Base-by-base conservation (phyloP, 441 rosid species). In the Populus trichocarpa region DNA sequence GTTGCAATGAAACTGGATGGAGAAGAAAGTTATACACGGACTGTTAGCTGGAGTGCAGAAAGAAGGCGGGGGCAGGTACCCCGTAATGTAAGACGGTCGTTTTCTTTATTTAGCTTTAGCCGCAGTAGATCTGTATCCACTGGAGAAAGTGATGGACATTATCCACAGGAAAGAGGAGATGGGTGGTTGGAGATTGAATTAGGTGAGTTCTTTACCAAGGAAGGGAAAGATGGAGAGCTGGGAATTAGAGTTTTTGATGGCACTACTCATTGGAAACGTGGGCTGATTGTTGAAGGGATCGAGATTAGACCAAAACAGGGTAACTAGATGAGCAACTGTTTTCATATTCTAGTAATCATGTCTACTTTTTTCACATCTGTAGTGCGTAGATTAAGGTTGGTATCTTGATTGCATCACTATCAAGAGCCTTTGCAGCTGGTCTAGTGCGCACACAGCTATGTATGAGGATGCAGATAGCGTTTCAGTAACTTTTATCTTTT, bases 111-210 rank as follows among this genome's bases (percentile, higher is more conserved):
- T 25, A n/a, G 6, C 25, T 30, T 5, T 23, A 2, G 42, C n/a
- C 72, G 64, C 13, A 13, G 33, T 14, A 20, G 67, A 10, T 9
- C 64, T 67, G 35, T 26, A 26, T 28, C 78, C 1, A 9, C 35
- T 5, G 46, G 73, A 36, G 75, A 35, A 57, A 75, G 36, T 7
- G 18, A 8, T 7, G 38, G 18, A 2, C 59, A 38, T 26, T 32
- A 53, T 40, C 83, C 84, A 0, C 81, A 70, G 73, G 53, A 53
- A 36, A 84, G 89, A 69, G 63, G 0, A 16, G 94, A 90, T 69
- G 87, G 83, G 59, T 90, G 93, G 91, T 16, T 77, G 36, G 90
- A 85, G 83, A 77, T 83, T 4, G 86, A 89, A 76, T 6, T 90
- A 26, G 94, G 92, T 4, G 86, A 87, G 70, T 86, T 81, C 71